Conservation (phyloP, 345 rosid genomes). For the Melaleuca alternifolia region DNA sequence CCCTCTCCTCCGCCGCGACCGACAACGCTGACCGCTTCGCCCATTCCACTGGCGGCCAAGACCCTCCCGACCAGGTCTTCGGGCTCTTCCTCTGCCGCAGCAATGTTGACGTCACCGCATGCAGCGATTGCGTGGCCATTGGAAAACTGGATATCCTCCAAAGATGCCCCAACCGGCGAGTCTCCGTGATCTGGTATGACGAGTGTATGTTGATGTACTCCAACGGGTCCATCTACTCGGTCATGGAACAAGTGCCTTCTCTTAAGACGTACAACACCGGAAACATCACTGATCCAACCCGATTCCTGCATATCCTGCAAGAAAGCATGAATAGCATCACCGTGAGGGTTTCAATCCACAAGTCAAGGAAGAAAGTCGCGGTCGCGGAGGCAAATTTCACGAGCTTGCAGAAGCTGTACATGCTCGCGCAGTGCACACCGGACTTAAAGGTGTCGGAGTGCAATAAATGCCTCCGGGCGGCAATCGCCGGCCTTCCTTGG, state of each 20-base stretch:
- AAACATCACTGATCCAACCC: conserved; percentile 12
- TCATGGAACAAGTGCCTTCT: conserved; percentile 6
- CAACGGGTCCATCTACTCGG: conserved; percentile 11
- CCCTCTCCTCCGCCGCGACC: not conserved
- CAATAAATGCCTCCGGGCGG: conserved; percentile 15
- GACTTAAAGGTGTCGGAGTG: conserved; percentile 30
- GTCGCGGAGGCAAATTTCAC: conserved; percentile 5
- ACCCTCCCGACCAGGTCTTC: conserved; percentile 5
- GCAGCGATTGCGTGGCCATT: conserved; percentile 1
- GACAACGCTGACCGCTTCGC: not conserved
- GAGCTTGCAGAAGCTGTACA: conserved; percentile 6
- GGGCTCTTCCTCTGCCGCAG: conserved; percentile 40
- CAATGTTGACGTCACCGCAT: not conserved
- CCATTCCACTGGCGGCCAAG: conserved; percentile 5
- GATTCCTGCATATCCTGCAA: not conserved
- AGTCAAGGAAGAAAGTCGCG: not conserved
- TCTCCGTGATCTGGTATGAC: conserved; percentile 21
- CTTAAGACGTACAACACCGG: not conserved
- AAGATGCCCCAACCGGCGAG: conserved; percentile 25
- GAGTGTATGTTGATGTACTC: not conserved
- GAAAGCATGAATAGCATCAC: not conserved
- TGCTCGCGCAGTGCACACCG: not conserved
- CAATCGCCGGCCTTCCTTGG: not conserved
- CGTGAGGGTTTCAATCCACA: conserved; percentile 5
- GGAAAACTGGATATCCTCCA: conserved; percentile 4